Conservation (phyloP, 192 early-diverging fungal genomes). For the Gigaspora rosea region DNA sequence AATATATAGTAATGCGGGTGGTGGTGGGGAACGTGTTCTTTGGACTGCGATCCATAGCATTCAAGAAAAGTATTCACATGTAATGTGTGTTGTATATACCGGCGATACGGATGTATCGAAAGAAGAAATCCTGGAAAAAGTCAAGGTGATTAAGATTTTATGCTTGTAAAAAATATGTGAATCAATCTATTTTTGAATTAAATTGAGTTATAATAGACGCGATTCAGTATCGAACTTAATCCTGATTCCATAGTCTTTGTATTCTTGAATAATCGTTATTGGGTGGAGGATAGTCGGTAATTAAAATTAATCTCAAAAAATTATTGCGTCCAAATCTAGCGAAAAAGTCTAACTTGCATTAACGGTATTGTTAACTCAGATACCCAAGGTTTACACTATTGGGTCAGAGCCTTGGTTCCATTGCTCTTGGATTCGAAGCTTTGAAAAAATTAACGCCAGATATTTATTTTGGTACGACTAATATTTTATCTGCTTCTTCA, state of each 20-base stretch:
- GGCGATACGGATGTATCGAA: constrained; percentile 61
- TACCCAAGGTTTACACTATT: constrained; percentile 83
- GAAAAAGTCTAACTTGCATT: neutral
- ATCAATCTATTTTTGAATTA: neutral
- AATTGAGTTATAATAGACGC: constrained; percentile 30
- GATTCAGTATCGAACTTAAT: constrained; percentile 74
- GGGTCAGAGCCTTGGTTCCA: constrained; percentile 82
- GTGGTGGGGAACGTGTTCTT: constrained; percentile 95
- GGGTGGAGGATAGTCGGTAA: constrained; percentile 72
- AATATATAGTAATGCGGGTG: constrained; percentile 72
- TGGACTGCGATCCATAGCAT: constrained; percentile 88
- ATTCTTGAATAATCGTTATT: constrained; percentile 60
- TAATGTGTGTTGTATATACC: constrained; percentile 79
- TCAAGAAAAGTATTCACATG: constrained; percentile 67
- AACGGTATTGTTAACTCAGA: constrained; percentile 39
- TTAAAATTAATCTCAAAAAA: neutral
- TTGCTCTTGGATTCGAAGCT: constrained; percentile 76
- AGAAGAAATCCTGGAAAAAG: constrained; percentile 61
- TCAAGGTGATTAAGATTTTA: constrained; percentile 47
- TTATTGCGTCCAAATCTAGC: neutral
- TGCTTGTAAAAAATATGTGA: neutral
- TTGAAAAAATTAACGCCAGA: constrained; percentile 68
- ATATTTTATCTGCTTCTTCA: neutral
- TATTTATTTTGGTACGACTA: constrained; percentile 73
- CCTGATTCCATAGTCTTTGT: constrained; percentile 61